Conservation (phyloP, 495 filamentous ascomycete species). For the Neurospora sp. region DNA sequence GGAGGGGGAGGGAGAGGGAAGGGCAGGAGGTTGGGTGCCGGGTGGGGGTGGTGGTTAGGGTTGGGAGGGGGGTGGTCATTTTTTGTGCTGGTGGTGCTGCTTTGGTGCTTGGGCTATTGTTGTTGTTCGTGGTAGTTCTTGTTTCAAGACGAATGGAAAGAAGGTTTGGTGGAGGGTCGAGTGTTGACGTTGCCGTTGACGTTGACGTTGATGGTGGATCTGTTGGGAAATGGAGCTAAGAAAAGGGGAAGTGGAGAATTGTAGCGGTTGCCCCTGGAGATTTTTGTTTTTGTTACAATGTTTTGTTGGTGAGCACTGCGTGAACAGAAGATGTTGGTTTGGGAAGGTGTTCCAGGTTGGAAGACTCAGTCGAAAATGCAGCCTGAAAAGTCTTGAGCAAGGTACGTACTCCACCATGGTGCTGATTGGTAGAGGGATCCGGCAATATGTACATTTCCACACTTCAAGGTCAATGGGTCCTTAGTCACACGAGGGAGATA, state of each 20-base stretch:
- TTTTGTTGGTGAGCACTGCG: background rate
- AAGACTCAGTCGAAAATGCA: background rate
- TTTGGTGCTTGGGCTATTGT: background rate
- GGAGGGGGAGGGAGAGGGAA: constrained; percentile 14
- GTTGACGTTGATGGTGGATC: background rate
- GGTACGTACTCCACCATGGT: background rate
- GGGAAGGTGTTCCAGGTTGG: background rate
- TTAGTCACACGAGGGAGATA: background rate
- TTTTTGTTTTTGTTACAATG: background rate
- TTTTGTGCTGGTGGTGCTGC: background rate
- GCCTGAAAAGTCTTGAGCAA: background rate
- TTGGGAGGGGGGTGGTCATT: background rate
- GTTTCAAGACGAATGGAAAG: background rate
- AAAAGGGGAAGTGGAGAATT: background rate
- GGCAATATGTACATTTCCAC: background rate
- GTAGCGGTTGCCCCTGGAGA: background rate
- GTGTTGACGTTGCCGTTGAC: background rate
- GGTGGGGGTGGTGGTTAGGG: constrained; percentile 1
- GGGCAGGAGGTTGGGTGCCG: constrained; percentile 13
- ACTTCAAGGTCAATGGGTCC: background rate
- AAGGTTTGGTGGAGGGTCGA: background rate
- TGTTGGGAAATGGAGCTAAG: background rate
- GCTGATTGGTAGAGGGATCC: background rate
- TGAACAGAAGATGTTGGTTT: background rate
- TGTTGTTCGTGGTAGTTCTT: background rate